phyloP scores from a whole-genome alignment of 2,329 filamentous ascomycete species.

The Epichloe baconii region DNA sequence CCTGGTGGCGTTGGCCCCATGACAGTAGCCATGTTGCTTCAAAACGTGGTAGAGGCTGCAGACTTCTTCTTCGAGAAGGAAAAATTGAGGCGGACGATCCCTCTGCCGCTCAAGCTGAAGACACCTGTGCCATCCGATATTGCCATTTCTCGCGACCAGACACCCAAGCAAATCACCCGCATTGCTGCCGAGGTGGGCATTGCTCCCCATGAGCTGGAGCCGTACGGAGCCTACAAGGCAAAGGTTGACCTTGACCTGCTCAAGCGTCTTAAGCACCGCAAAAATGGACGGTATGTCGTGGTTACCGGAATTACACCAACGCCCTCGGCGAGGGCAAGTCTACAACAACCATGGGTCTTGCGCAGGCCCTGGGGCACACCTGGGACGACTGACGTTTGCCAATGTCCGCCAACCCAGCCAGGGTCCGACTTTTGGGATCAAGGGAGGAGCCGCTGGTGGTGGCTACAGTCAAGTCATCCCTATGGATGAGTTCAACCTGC shows the following conservation, averaged over 20 bases:
- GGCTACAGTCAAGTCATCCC: constrained; percentile 98
- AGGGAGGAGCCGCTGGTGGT: constrained; percentile 91
- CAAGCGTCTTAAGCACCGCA: constrained; percentile 73
- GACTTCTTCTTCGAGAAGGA: constrained; percentile 70
- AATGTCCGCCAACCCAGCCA: constrained; percentile 96
- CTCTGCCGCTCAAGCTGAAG: constrained; percentile 69
- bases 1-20: constrained; percentile 95
- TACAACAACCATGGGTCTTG: constrained; percentile 90
- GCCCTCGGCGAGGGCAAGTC: constrained; percentile 96
- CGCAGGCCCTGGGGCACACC: constrained; percentile 85
- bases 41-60: constrained; percentile 86
- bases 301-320: constrained; percentile 95
- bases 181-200: constrained; percentile 83
- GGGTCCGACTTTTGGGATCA: constrained; percentile 97
- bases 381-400: constrained; percentile 81
- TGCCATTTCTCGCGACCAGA: constrained; percentile 75
- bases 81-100: constrained; percentile 65
- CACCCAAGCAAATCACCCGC: constrained; percentile 79
- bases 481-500: constrained; percentile 99
- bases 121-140: constrained; percentile 91
- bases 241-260: constrained; percentile 80
- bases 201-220: constrained; percentile 76
- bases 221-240: constrained; percentile 89
- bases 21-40: constrained; percentile 96
- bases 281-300: constrained; percentile 80